Conservation (phyloP, 164 flowering plant species). For the Nymphaea thermarum region DNA sequence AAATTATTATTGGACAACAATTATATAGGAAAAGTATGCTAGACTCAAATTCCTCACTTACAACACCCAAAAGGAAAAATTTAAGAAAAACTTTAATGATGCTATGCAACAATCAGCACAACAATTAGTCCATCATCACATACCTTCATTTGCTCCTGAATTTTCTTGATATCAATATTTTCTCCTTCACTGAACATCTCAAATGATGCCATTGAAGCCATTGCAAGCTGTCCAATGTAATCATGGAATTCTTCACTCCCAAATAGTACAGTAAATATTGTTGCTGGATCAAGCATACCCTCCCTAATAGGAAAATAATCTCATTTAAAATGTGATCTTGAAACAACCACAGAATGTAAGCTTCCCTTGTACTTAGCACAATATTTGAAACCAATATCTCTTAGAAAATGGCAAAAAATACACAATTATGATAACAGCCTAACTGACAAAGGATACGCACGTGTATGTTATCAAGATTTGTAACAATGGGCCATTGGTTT, state of each 20-base stretch:
- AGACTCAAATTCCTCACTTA: too few species aligned
- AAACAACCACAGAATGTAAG: background rate
- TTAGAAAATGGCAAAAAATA: too few species aligned
- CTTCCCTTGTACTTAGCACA: too few species aligned
- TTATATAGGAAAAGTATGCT: background rate
- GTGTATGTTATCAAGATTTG: too few species aligned
- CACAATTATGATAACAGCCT: too few species aligned
- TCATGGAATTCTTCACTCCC: conserved; percentile 92
- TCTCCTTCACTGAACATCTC: conserved; percentile 15
- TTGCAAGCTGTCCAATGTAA: conserved; percentile 84
- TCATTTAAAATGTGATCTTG: background rate
- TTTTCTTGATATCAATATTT: conserved; percentile 1
- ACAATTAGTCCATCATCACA: background rate
- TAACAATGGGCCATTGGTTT: too few species aligned
- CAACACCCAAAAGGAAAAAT: too few species aligned
- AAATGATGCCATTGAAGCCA: conserved; percentile 85
- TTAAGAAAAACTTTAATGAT: background rate
- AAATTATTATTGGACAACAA: background rate
- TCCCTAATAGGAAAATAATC: conserved; percentile 30
- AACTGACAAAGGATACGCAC: too few species aligned
- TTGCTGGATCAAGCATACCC: conserved; percentile 73
- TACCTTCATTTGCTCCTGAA: conserved; percentile 3
- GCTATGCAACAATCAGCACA: background rate
- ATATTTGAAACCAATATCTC: too few species aligned
- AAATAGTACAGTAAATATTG: conserved; percentile 89